Evolutionary conservation across 768 basidiomycete genomes (phyloP), one percentile per base, ranked within the genome.

Genomic region (Pulveroboletus ravenelii): DNA sequence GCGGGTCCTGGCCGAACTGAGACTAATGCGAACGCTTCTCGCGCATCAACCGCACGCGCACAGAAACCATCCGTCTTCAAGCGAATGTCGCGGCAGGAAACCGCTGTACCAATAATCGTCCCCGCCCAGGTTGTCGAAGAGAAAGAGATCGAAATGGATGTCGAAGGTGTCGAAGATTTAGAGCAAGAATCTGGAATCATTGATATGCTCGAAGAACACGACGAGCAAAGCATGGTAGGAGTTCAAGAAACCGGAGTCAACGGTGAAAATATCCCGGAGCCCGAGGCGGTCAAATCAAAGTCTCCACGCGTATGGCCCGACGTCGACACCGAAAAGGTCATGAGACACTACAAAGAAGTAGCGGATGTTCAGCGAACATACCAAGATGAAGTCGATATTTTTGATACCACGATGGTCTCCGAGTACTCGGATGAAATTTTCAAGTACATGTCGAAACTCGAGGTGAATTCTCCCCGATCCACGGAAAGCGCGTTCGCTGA

Each of bases 401-500:
- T 84, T 67, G 75, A 82, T 46, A 87, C 88, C 38, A 89, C 90
- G 1, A 95, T 99, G 94, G 95, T 96, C 37, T 92, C 94, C 15
- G 96, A 99, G 69, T 99, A 99, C 64, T 79, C 93, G n/a, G 93
- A 97, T 13, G 95, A 99, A 50, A 98, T 99, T 67, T 98, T 98
- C 64, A 78, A 82, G 56, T 97, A 98, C 70, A 99, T 99, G 96
- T 75, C 75, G 54, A 83, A 90, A 47, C 82, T 98, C 40, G 94
- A 99, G 82, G 92, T 93, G 50, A 36, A 82, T 68, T 15, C 25
- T 45, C 17, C 3, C 37, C 20, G 29, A 34, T 41, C 44, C 23
- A 23, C 10, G 0, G 18, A 41, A 40, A 17, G 18, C 38, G 27
- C 13, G 43, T 58, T 66, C 53, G 54, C 37, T 74, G 47, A 62